Evolutionary conservation across 768 basidiomycete species (phyloP).

Genomic region (Suillus discolor): DNA sequence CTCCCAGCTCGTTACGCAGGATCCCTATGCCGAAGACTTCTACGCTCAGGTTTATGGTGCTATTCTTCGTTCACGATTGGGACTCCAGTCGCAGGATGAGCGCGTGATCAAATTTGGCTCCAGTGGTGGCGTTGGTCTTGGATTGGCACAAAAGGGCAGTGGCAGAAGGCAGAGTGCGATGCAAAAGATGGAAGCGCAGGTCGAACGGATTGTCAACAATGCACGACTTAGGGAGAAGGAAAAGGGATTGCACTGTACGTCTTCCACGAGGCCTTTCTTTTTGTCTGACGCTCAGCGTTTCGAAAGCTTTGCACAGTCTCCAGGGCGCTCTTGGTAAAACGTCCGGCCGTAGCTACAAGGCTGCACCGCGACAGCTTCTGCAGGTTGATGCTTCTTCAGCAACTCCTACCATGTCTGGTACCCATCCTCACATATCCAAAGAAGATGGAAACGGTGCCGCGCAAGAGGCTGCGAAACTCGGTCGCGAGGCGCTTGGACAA

Average conservation of each 20-base stretch:
- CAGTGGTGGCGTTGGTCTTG: constrained; percentile 83
- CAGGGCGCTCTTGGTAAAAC: constrained; percentile 96
- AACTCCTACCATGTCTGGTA: constrained; percentile 40
- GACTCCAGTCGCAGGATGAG: constrained; percentile 70
- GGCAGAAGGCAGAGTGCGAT: constrained; percentile 81
- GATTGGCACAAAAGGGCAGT: constrained; percentile 62
- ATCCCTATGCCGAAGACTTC: constrained; percentile 98
- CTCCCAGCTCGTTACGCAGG: constrained; percentile 94
- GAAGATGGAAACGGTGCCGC: constrained; percentile 62
- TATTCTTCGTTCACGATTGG: constrained; percentile 77
- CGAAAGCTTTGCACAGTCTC: constrained; percentile 67
- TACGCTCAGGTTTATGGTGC: constrained; percentile 96
- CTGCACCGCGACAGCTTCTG: constrained; percentile 93
- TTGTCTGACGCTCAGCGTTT: background rate
- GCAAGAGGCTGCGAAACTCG: constrained; percentile 74
- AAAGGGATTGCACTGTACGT: constrained; percentile 64
- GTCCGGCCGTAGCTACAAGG: constrained; percentile 90
- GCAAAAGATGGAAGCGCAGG: constrained; percentile 93
- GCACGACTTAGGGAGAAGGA: constrained; percentile 86
- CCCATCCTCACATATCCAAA: constrained; percentile 54
- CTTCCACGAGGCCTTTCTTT: constrained; percentile 13
- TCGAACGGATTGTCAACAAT: constrained; percentile 94
- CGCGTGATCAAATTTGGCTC: constrained; percentile 85
- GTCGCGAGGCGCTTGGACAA: constrained; percentile 69
- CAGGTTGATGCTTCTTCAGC: constrained; percentile 71